These are phyloP conservation scores for Solioccasus polychromus DNA, from an alignment of 768 basidiomycete species.

Conservation along the genomic window DNA sequence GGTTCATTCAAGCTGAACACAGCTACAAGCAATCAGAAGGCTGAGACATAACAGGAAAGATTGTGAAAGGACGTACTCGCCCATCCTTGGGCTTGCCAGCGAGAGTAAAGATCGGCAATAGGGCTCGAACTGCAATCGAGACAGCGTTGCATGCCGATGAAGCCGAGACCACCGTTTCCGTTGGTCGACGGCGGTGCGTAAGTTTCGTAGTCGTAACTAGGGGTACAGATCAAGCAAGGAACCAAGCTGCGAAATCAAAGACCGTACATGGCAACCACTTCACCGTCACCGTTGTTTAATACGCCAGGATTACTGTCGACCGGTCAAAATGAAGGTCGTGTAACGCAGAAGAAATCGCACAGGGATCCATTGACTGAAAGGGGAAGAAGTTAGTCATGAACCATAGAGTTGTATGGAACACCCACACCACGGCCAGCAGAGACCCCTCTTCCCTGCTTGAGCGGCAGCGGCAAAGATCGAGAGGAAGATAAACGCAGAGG, in stretches of 20 bases:
- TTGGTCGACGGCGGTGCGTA: constrained; percentile 33
- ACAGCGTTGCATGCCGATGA: constrained; percentile 41
- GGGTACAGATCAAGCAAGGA: neutral
- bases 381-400: neutral
- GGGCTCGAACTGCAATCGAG: constrained; percentile 37
- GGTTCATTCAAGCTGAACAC: constrained; percentile 39
- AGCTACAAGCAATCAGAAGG: constrained; percentile 8
- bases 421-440: constrained; percentile 37
- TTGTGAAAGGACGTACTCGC: constrained; percentile 22
- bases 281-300: constrained; percentile 31
- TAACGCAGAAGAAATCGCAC: constrained; percentile 16
- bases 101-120: constrained; percentile 28
- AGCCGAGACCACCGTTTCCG: constrained; percentile 35
- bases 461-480: constrained; percentile 15
- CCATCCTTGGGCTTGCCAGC: constrained; percentile 32
- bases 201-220: constrained; percentile 39
- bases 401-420: neutral
- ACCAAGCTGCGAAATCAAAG: neutral
- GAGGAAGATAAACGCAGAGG: constrained; percentile 15
- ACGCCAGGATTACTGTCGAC: constrained; percentile 26
- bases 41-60: neutral
- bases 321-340: neutral
- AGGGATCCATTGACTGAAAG: constrained; percentile 28
- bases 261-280: constrained; percentile 35
- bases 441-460: constrained; percentile 37